A percentile compares a stretch with the other conserved stretches of the same genome.
Evolutionary conservation across 192 early-diverging fungal species (phyloP).

Genomic region (Gryganskiella cystojenkinii): DNA sequence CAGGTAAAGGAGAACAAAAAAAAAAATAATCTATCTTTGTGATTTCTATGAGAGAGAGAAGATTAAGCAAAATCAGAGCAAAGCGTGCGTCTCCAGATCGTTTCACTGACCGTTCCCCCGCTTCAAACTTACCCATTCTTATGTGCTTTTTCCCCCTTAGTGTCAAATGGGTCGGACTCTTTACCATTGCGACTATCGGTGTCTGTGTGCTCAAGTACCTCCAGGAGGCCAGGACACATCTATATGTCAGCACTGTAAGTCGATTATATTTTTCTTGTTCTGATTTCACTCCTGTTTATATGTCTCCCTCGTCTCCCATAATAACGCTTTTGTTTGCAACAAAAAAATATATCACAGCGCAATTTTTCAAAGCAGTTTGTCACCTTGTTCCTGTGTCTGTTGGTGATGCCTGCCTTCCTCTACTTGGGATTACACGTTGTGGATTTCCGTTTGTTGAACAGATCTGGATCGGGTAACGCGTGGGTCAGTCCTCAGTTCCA

Average conservation of each 20-base stretch:
- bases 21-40: background rate
- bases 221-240: conserved; percentile 83
- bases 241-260: conserved; percentile 63
- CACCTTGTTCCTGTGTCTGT: conserved; percentile 83
- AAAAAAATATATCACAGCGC: conserved; percentile 16
- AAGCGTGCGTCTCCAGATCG: background rate
- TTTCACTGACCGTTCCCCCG: background rate
- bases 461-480: conserved; percentile 88
- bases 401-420: conserved; percentile 78
- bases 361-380: conserved; percentile 76
- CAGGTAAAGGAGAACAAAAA: conserved; percentile 19
- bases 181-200: conserved; percentile 87
- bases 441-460: conserved; percentile 84
- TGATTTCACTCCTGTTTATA: too few relatives aligned
- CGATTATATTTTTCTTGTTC: background rate
- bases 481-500: conserved; percentile 94
- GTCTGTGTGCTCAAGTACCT: conserved; percentile 85
- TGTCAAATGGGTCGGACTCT: conserved; percentile 96
- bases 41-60: background rate
- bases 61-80: background rate
- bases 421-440: conserved; percentile 88
- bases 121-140: too few relatives aligned
- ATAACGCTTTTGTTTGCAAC: background rate
- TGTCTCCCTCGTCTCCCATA: background rate
- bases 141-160: conserved; percentile 50